Base-by-base conservation (phyloP, 1,284 basidiomycete genomes). In the Ceratobasidium sp. region DNA sequence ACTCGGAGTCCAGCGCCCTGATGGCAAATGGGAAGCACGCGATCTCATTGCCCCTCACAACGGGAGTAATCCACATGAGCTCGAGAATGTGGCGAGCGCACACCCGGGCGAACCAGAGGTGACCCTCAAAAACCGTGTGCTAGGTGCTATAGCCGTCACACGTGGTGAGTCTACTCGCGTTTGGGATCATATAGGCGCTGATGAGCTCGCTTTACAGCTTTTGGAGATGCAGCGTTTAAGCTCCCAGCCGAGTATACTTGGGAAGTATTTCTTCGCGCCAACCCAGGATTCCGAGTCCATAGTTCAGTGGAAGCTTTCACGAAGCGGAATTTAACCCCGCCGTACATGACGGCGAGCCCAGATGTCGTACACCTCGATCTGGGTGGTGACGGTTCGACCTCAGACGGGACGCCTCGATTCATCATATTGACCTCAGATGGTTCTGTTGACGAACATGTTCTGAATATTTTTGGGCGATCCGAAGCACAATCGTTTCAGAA, bases 181-280 rank as follows among this genome's bases (percentile, higher is more conserved):
- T 67, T 76, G 6, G 34, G 3, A 59, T 45, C 50, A 59, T 72
- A 75, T 28, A 62, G 67, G 52, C 18, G 36, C 39, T 60, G 32
- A 48, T 32, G 55, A 36, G 32, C 36, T n/a, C 18, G n/a, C 23
- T n/a, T 62, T 52, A 30, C 75, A 90, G 89, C 88, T 79, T 83
- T 91, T 67, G 89, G 89, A 23, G 89, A 91, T 75, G 85, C 86
- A 53, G 87, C 87, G 18, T 91, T 91, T 82, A 91, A 91, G 77
- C 88, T 90, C 74, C 88, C 89, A 9, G 86, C 88, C 26, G 83
- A 83, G 52, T 90, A 90, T 78, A 89, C 88, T n/a, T 82, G 87
- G 28, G 85, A 87, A 14, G 85, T 91, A 34, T 80, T 91, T 16
- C 88, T 89, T 77, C 89, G 89, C 76, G 82, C 89, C 30, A 84